Evolutionary conservation across 805 yeast genomes (phyloP), one percentile per base, ranked within the genome.

Genomic region (Metschnikowia picachoensis): DNA sequence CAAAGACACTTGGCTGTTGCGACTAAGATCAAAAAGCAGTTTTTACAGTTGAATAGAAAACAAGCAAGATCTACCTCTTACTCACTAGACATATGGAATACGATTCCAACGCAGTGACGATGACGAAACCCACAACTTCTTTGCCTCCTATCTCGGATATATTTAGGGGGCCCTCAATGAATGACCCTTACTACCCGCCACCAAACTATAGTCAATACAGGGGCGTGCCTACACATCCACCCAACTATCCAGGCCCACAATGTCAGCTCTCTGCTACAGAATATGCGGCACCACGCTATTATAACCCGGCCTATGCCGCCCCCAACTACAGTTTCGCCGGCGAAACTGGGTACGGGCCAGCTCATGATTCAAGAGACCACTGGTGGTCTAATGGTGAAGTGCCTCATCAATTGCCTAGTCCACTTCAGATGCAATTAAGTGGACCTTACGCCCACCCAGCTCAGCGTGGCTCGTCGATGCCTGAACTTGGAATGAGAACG

Each of bases 71-170:
- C 4, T 20, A 20, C 7, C 1, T 20, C 25, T 20, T 36, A 27
- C 40, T 30, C 5, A 34, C 30, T 12, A 20, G 35, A 35, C 41
- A 15, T 13, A 16, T 15, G 44, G 25, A 31, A 31, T 41, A 39
- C 9, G n/a, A 20, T 13, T 46, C 42, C 4, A 34, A 42, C 35
- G 27, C 32, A 4, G 34, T 37, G 28, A 42, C 27, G 10, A 49
- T 49, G 55, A 41, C 43, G 38, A 53, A 56, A 46, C 10, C 43
- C n/a, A 62, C 62, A 44, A 59, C 71, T 12, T 62, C 67, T 25
- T 65, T 71, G 54, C 76, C 75, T 10, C 73, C 75, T 4, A 70
- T 71, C 31, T 66, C 70, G n/a, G 73, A 71, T 56, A 67, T 71
- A 25, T 60, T 71, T 37, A 46, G 48, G 27, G 48, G 43, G 2